Percentiles rank a stretch among this genome's conserved stretches.
Conservation (phyloP, 768 basidiomycete genomes). For the Porphyrellus cyaneotinctus region DNA sequence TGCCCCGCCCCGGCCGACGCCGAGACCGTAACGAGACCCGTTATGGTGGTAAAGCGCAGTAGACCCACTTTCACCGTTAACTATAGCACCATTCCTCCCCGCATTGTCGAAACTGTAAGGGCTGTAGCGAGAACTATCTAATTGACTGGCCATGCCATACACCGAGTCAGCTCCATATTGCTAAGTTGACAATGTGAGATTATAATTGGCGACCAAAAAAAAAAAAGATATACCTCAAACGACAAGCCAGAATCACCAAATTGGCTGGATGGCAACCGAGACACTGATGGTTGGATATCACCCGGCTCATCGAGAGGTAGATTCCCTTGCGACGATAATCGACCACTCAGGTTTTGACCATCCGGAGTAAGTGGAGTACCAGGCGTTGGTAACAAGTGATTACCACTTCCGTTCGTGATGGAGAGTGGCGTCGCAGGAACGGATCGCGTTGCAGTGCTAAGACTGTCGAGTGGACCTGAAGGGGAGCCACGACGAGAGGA, state of each 20-base stretch:
- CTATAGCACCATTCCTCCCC: constrained; percentile 34
- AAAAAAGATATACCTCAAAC: constrained; percentile 46
- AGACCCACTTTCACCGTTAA: constrained; percentile 51
- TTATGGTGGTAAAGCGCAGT: constrained; percentile 77
- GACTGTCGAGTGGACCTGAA: constrained; percentile 55
- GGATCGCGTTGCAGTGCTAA: constrained; percentile 65
- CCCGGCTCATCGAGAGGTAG: constrained; percentile 48
- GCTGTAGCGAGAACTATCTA: constrained; percentile 53
- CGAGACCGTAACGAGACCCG: constrained; percentile 71
- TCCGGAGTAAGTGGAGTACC: constrained; percentile 61
- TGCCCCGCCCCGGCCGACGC: constrained; percentile 50
- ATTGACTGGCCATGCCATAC: constrained; percentile 42
- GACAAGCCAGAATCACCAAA: constrained; percentile 54
- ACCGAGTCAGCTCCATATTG: constrained; percentile 58
- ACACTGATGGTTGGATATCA: constrained; percentile 71
- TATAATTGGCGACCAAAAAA: background rate
- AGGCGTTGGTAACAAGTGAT: constrained; percentile 60
- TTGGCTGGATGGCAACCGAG: constrained; percentile 55
- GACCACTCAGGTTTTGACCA: constrained; percentile 55
- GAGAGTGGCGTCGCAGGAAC: constrained; percentile 78
- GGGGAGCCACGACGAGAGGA: constrained; percentile 74
- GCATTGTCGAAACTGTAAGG: constrained; percentile 54
- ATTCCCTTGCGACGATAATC: constrained; percentile 46
- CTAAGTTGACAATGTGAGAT: constrained; percentile 22
- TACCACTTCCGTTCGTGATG: constrained; percentile 42